Percentiles rank a stretch among this genome's conserved stretches.
Conservation (phyloP, 345 rosid species). For the Rhodomyrtus tomentosa region DNA sequence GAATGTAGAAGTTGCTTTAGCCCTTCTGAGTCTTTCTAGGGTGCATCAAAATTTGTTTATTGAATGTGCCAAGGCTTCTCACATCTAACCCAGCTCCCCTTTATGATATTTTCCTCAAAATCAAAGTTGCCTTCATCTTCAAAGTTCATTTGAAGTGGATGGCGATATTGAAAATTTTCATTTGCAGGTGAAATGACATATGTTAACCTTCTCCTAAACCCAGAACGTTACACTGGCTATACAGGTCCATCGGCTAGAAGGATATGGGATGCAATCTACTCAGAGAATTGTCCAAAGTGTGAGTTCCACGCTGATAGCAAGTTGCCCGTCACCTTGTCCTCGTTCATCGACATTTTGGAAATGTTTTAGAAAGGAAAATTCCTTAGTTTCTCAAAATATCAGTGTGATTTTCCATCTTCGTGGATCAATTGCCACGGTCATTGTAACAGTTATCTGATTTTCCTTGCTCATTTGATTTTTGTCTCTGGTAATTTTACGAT, state of each 20-base stretch:
- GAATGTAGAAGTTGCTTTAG: neutral
- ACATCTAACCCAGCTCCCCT: neutral
- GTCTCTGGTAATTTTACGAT: neutral
- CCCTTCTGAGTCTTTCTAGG: neutral
- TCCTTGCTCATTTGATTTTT: neutral
- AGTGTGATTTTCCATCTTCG: neutral
- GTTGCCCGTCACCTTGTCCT: neutral
- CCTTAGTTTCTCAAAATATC: neutral
- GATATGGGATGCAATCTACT: slow-evolving; percentile 91
- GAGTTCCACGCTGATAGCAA: slow-evolving; percentile 4
- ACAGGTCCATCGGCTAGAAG: slow-evolving; percentile 86
- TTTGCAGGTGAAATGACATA: slow-evolving; percentile 78
- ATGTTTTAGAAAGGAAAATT: neutral
- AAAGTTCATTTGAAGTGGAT: neutral
- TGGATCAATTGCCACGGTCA: neutral
- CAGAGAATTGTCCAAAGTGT: slow-evolving; percentile 93
- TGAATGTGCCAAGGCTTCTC: neutral
- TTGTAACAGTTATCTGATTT: neutral
- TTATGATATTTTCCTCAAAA: neutral
- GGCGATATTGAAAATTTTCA: neutral
- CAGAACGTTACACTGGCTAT: slow-evolving; percentile 85
- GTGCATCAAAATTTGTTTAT: neutral
- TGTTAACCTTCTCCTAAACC: slow-evolving; percentile 84
- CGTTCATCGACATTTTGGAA: neutral
- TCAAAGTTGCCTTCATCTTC: neutral